A percentile compares a stretch with the other conserved stretches of the same genome.
Conservation (phyloP, 2,329 filamentous ascomycete genomes). For the Pezizomycotina sp. region DNA sequence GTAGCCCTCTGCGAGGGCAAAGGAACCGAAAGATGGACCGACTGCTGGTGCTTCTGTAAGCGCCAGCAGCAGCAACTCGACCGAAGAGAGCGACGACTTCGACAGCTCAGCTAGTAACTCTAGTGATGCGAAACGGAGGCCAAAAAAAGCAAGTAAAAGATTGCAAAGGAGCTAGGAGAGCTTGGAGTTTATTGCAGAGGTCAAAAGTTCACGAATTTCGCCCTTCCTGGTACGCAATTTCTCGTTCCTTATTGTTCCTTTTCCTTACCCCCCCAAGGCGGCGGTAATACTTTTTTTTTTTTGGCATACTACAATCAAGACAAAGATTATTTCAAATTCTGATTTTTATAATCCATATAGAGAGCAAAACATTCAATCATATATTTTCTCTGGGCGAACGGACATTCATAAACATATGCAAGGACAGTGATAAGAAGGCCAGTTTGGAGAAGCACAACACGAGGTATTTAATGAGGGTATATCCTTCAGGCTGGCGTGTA, state of each 20-base stretch:
- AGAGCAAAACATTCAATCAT: constrained; percentile 80
- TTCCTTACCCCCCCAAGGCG: too few relatives aligned
- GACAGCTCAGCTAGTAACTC: constrained; percentile 19
- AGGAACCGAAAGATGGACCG: too few relatives aligned
- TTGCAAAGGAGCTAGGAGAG: constrained; percentile 53
- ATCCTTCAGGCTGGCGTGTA: constrained; percentile 67
- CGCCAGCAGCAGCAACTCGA: constrained; percentile 45
- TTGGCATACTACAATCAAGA: too few relatives aligned
- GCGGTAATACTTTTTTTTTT: too few relatives aligned
- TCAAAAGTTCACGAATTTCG: constrained; percentile 58
- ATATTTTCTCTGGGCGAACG: constrained; percentile 89
- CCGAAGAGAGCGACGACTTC: constrained; percentile 39
- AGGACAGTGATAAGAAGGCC: constrained; percentile 57
- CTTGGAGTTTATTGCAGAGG: constrained; percentile 65
- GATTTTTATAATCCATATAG: too few relatives aligned
- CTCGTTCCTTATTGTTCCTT: too few relatives aligned
- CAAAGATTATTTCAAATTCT: too few relatives aligned
- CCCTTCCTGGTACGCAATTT: constrained; percentile 23
- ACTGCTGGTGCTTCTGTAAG: constrained; percentile 5
- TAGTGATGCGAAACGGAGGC: constrained; percentile 32
- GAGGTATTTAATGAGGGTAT: constrained; percentile 81
- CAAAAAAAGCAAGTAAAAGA: constrained; percentile 59
- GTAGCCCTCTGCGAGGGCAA: too few relatives aligned
- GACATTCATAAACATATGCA: constrained; percentile 66
- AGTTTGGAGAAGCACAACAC: constrained; percentile 79